Conservation (phyloP, 1,139 yeast genomes). For the Diutina siamensis region DNA sequence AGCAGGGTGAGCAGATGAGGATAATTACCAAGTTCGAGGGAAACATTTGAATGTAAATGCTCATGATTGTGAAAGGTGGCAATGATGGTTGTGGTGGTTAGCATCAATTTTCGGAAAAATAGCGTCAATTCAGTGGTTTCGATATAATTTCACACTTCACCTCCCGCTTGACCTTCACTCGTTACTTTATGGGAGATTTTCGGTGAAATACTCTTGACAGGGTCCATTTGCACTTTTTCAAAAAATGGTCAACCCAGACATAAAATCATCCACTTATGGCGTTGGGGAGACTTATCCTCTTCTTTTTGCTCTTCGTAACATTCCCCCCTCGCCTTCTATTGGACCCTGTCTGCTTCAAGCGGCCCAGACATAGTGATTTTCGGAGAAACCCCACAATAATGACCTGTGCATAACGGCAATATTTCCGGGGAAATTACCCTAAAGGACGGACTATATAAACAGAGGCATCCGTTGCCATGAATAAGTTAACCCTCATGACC, state of each 20-base stretch:
- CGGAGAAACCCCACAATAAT: not conserved
- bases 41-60: slow-evolving; percentile 21
- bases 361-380: too few species aligned
- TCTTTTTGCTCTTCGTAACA: too few species aligned
- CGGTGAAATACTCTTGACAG: too few species aligned
- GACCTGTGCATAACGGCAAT: not conserved
- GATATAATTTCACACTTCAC: too few species aligned
- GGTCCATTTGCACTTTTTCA: too few species aligned
- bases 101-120: slow-evolving; percentile 44
- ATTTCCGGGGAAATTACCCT: not conserved
- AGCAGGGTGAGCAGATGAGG: slow-evolving; percentile 43
- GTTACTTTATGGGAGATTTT: too few species aligned
- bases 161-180: too few species aligned
- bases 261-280: too few species aligned
- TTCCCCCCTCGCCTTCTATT: too few species aligned
- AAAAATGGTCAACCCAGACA: too few species aligned
- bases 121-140: slow-evolving; percentile 32
- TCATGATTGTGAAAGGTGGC: slow-evolving; percentile 43
- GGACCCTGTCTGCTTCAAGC: too few species aligned
- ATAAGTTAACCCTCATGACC: not conserved
- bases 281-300: too few species aligned
- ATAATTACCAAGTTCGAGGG: slow-evolving; percentile 27
- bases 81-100: slow-evolving; percentile 41
- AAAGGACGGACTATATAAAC: not conserved
- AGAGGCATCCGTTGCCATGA: not conserved